Conservation (phyloP, 108 stramenopile genomes). For the Skeletonema menzelii region DNA sequence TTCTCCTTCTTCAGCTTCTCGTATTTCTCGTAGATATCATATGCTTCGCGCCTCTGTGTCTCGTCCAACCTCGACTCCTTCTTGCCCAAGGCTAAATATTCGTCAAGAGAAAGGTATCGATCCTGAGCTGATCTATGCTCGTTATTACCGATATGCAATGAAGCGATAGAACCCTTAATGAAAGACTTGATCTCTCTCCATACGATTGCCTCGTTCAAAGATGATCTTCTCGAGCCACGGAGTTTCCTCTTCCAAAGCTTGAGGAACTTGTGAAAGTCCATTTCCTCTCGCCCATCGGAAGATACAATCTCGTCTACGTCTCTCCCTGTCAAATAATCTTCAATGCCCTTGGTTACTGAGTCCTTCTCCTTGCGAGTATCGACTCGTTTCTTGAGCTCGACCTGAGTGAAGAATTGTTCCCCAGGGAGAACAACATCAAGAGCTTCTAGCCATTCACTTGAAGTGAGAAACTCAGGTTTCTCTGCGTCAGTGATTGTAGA, state of each 20-base stretch:
- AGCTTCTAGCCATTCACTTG: constrained; percentile 43
- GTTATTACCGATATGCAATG: constrained; percentile 27
- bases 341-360: constrained; percentile 36
- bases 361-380: constrained; percentile 41
- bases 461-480: constrained; percentile 39
- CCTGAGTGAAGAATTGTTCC: constrained; percentile 33
- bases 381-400: constrained; percentile 27
- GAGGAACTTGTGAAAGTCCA: constrained; percentile 35
- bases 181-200: constrained; percentile 48
- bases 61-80: constrained; percentile 49
- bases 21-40: constrained; percentile 26
- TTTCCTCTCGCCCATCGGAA: constrained; percentile 20
- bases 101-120: constrained; percentile 40
- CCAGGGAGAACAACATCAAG: constrained; percentile 44
- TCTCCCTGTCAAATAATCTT: constrained; percentile 30
- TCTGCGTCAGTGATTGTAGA: neutral
- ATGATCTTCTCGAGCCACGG: constrained; percentile 6
- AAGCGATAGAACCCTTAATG: constrained; percentile 42
- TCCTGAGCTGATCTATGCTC: constrained; percentile 11
- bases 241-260: constrained; percentile 43
- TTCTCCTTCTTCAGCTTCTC: constrained; percentile 43
- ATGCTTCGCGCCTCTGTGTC: constrained; percentile 34
- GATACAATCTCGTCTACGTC: neutral
- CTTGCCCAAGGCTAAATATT: constrained; percentile 42
- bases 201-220: constrained; percentile 30